Evolutionary conservation across 2,329 filamentous ascomycete species (phyloP).

Genomic region (Alternaria incomplexa): DNA sequence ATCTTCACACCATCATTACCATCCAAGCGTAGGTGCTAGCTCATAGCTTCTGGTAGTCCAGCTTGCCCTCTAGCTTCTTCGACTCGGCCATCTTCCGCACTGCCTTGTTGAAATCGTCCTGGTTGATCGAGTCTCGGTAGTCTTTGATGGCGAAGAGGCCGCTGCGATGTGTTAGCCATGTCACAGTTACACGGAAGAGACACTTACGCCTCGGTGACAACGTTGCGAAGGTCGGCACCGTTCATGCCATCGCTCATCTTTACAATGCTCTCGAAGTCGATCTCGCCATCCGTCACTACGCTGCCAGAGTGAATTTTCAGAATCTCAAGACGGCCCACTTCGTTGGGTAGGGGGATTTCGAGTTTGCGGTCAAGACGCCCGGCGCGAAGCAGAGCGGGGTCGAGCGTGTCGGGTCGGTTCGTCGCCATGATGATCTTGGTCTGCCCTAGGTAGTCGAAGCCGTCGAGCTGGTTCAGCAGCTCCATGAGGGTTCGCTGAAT

Average conservation of each 20-base stretch:
- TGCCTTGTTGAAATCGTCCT: conserved; percentile 99
- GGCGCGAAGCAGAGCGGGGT: conserved; percentile 89
- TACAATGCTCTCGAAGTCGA: conserved; percentile 98
- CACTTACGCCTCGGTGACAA: conserved; percentile 96
- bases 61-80: conserved; percentile 98
- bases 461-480: conserved; percentile 95
- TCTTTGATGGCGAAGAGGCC: conserved; percentile 98
- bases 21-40: background rate
- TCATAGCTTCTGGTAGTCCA: conserved; percentile 94
- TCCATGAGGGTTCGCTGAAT: conserved; percentile 99
- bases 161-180: conserved; percentile 56
- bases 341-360: conserved; percentile 95
- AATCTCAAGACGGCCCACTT: conserved; percentile 94
- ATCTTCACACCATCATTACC: conserved; percentile 22
- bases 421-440: conserved; percentile 99
- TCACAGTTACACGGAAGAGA: background rate
- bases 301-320: conserved; percentile 93
- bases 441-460: conserved; percentile 98
- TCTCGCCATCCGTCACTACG: conserved; percentile 89
- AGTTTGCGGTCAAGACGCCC: conserved; percentile 97
- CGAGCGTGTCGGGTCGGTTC: conserved; percentile 94
- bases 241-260: conserved; percentile 99
- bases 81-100: conserved; percentile 96
- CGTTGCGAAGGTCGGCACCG: conserved; percentile 94
- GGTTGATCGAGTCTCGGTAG: conserved; percentile 92